A percentile compares a stretch with the other conserved stretches of the same genome.
phyloP scores from a whole-genome alignment of 1,284 basidiomycete genomes.

The Coniferiporia sulphurascens region DNA sequence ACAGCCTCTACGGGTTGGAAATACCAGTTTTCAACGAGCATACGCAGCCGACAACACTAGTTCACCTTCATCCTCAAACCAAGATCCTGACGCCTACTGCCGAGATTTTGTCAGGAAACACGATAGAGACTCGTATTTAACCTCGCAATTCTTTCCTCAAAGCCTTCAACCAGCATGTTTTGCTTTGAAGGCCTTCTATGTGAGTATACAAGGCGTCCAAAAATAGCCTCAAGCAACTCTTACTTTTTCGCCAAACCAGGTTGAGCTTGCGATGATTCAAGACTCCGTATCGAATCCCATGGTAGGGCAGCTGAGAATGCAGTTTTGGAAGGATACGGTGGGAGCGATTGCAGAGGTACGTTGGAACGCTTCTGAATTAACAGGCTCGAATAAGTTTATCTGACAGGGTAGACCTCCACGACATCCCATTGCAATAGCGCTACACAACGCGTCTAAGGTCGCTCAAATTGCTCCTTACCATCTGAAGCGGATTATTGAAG shows the following conservation, averaged over 20 bases:
- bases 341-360: slow-evolving; percentile 66
- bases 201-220: slow-evolving; percentile 36
- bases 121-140: slow-evolving; percentile 79
- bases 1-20: neutral
- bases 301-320: slow-evolving; percentile 85
- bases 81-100: slow-evolving; percentile 58
- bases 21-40: neutral
- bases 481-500: slow-evolving; percentile 81
- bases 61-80: slow-evolving; percentile 26
- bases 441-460: slow-evolving; percentile 54
- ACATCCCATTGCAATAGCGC: slow-evolving; percentile 79
- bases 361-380: slow-evolving; percentile 19
- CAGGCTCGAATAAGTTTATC: slow-evolving; percentile 20
- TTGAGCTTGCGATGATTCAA: slow-evolving; percentile 79
- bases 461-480: slow-evolving; percentile 66
- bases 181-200: slow-evolving; percentile 84
- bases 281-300: slow-evolving; percentile 75
- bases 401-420: slow-evolving; percentile 67
- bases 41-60: slow-evolving; percentile 6
- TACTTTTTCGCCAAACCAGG: slow-evolving; percentile 37
- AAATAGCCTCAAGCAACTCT: slow-evolving; percentile 1
- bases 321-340: slow-evolving; percentile 90
- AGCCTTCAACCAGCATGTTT: slow-evolving; percentile 66
- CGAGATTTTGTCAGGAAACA: slow-evolving; percentile 63
- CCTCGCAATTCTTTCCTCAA: slow-evolving; percentile 73